Base-by-base conservation (phyloP, 2,329 filamentous ascomycete species). In the Capronia americana region DNA sequence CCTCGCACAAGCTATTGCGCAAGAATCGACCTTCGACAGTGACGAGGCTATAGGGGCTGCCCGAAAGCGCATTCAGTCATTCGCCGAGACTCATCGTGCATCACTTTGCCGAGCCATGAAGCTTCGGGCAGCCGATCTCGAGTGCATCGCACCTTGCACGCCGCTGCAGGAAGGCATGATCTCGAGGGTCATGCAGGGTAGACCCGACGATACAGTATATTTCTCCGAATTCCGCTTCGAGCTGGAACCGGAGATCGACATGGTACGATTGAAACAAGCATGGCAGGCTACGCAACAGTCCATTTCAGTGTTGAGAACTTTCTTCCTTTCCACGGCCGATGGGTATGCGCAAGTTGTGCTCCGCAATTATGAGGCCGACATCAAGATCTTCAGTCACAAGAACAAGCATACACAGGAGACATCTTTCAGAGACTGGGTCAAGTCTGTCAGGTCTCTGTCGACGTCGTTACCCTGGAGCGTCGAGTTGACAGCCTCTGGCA, bases 161-260 rank as follows among this genome's bases (percentile, higher is more conserved):
- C 86, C 93, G 0, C 80, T 97, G 0, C 93, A 97, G 74, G 88
- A 94, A 75, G 93, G 93, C 0, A 94, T 97, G 81, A 87, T 97
- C 57, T 90, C 90, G 5, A 85, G 88, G 57, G 89, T 88, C 26
- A 75, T 90, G 44, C 85, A 87, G 10, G 87, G 81, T 20, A 78
- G 83, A 0, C 75, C 80, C 0, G 41, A 58, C n/a, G 66, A 69
- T n/a, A 81, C 83, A 0, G 79, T 90, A 0, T 97, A 97, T 74
- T 96, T 94, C 76, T 93, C 93, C 64, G 82, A 83, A 0, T 96
- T 97, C 73, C 78, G 78, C 0, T 87, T 94, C 51, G 71, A 79
- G 0, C 77, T 96, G 0, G 63, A 76, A 0, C 64, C 76, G 0
- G 67, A 75, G 0, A 74, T 86, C 4, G 82, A 87, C n/a, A 44